Base-by-base conservation (phyloP, 2,329 filamentous ascomycete species). In the Pyrenophora graminea region DNA sequence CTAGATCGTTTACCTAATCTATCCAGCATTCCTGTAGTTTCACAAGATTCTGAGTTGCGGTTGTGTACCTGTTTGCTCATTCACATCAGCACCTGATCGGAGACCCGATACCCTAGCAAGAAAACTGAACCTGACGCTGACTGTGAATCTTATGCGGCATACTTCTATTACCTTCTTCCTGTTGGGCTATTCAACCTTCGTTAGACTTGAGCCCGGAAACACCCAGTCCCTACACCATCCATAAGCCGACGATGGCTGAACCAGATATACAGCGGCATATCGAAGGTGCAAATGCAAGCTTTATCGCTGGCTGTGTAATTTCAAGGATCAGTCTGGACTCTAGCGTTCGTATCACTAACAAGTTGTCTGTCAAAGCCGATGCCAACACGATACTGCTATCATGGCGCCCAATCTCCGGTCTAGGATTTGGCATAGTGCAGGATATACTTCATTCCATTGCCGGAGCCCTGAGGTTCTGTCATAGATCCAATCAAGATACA, bases 321-420 rank as follows among this genome's bases (percentile, higher is more conserved):
- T 39, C 42, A 18, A 27, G 37, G 8, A 46, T 52, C 38, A 33
- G 23, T 17, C 12, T 49, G 30, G 43, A 36, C 21, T 32, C 45
- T 4, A 39, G 38, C 37, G 30, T 43, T 23, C 32, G 39, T 6
- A 33, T 52, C 18, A 56, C 53, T 4, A 48, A 40, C 41, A 37
- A 39, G 7, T 33, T 56, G 10, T 49, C 48, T 17, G 44, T 53
- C 31, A 52, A 43, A 32, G 45, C 39, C 10, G 45, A 56, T 23
- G 49, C 45, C 18, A 53, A 56, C 42, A 43, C 48, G 15, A 41
- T 56, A 32, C 23, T 56, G 8, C 25, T 53, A 32, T 45, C 36
- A 33, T 53, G 45, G 45, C 45, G 23, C 31, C 39, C 25, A n/a
- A 42, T 25, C 23, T n/a, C 19, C 8, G 44, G 17, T 27, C 6